Percentiles rank a stretch among this genome's conserved stretches.
These are phyloP conservation scores for Neostapfia colusana DNA, from an alignment of 176 grass and related monocot species.

Conservation along the genomic window DNA sequence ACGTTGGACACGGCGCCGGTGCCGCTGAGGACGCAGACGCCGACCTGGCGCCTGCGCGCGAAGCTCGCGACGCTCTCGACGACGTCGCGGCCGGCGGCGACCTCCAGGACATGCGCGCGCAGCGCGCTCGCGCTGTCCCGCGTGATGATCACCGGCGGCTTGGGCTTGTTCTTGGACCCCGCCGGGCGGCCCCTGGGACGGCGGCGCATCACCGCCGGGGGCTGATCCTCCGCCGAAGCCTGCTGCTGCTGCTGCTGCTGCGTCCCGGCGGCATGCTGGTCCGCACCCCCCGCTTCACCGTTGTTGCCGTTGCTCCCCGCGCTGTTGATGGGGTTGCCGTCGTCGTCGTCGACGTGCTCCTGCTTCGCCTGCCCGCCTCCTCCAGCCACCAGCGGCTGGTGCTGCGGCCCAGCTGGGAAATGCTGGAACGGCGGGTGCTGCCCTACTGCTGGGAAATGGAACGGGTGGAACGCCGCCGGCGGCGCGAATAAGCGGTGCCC, in stretches of 20 bases:
- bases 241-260: neutral
- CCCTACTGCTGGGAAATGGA: conserved; percentile 50
- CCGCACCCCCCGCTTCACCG: neutral
- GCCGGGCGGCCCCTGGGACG: conserved; percentile 74
- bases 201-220: conserved; percentile 38
- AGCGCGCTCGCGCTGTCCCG: conserved; percentile 85
- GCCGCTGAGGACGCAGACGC: conserved; percentile 83
- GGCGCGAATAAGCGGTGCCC: conserved; percentile 58
- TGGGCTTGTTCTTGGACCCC: conserved; percentile 96
- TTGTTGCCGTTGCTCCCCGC: conserved; percentile 17
- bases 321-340: conserved; percentile 44
- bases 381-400: conserved; percentile 26
- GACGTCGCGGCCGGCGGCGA: conserved; percentile 87
- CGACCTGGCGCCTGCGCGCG: conserved; percentile 75
- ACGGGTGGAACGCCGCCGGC: conserved; percentile 53
- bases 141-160: conserved; percentile 96
- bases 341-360: conserved; percentile 67
- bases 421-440: conserved; percentile 60
- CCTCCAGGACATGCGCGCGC: conserved; percentile 82
- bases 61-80: conserved; percentile 68
- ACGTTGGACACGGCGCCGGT: conserved; percentile 71
- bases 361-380: conserved; percentile 42
- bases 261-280: neutral
- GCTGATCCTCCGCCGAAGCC: neutral
- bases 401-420: conserved; percentile 41